These are phyloP conservation scores for Mycena rosella DNA, from an alignment of 768 basidiomycete genomes.

Conservation along the genomic window DNA sequence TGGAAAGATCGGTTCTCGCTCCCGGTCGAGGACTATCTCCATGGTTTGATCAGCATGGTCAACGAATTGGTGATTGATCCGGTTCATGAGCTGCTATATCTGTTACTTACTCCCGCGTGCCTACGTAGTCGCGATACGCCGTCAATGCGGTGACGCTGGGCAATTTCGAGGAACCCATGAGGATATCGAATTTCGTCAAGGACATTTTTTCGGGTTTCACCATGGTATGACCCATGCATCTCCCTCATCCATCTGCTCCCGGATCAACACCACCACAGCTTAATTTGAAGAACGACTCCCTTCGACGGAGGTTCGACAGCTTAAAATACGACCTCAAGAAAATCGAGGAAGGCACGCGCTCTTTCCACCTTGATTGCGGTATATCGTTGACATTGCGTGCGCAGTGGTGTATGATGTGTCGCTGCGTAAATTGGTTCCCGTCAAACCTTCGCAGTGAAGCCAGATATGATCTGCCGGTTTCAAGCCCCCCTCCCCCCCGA, in stretches of 20 bases:
- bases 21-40: constrained; percentile 84
- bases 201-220: constrained; percentile 88
- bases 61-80: constrained; percentile 76
- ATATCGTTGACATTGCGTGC: constrained; percentile 17
- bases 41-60: constrained; percentile 80
- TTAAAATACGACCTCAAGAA: constrained; percentile 91
- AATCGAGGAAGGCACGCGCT: constrained; percentile 81
- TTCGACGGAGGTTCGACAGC: constrained; percentile 83
- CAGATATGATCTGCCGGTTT: not conserved
- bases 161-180: constrained; percentile 82
- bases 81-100: not conserved
- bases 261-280: constrained; percentile 59
- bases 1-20: constrained; percentile 77
- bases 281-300: constrained; percentile 83
- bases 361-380: constrained; percentile 3
- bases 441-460: constrained; percentile 13
- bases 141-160: constrained; percentile 88
- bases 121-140: constrained; percentile 77
- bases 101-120: constrained; percentile 3
- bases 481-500: not conserved
- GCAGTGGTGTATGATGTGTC: constrained; percentile 92
- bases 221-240: constrained; percentile 64
- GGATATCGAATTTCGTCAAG: constrained; percentile 84
- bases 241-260: not conserved
- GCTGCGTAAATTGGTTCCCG: constrained; percentile 69